Percentiles rank a stretch among this genome's conserved stretches.
phyloP scores from a whole-genome alignment of 768 basidiomycete genomes.

The Stropharia rugosoannulata region DNA sequence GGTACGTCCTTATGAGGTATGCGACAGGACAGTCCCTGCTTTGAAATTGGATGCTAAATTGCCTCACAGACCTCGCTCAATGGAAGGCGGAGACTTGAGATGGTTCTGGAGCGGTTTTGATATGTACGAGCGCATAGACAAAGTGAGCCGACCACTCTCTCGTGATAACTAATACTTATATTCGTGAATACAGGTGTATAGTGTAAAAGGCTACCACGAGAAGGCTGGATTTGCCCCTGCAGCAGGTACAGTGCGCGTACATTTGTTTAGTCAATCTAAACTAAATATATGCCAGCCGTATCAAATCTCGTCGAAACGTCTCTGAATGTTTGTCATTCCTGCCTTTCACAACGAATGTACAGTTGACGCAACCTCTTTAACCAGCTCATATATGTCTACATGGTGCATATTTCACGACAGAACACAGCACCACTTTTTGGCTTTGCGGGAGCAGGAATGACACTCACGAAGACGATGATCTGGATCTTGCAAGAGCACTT shows the following conservation, averaged over 20 bases:
- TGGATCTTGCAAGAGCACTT: conserved; percentile 74
- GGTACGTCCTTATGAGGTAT: conserved; percentile 43
- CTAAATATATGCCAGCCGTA: conserved; percentile 42
- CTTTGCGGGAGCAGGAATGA: conserved; percentile 68
- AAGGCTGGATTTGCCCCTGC: conserved; percentile 76
- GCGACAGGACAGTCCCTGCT: conserved; percentile 23
- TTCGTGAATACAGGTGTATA: conserved; percentile 54
- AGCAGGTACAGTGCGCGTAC: conserved; percentile 47
- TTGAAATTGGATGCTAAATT: neutral
- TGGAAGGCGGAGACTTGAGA: conserved; percentile 71
- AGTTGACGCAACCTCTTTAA: conserved; percentile 4
- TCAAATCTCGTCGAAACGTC: conserved; percentile 74
- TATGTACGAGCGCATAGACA: conserved; percentile 56
- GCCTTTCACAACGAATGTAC: neutral
- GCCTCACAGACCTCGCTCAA: conserved; percentile 36
- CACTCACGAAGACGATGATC: conserved; percentile 73
- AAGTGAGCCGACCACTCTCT: conserved; percentile 15
- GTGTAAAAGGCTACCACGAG: conserved; percentile 57
- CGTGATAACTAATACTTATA: conserved; percentile 4
- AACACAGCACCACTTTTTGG: conserved; percentile 67
- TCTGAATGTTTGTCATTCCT: conserved; percentile 45
- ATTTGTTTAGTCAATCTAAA: conserved; percentile 3
- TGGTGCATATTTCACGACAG: conserved; percentile 50
- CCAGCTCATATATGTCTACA: conserved; percentile 58
- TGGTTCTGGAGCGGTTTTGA: conserved; percentile 84